Evolutionary conservation across 108 stramenopile species (phyloP).

Genomic region (Cyclostephanos tholiformis): DNA sequence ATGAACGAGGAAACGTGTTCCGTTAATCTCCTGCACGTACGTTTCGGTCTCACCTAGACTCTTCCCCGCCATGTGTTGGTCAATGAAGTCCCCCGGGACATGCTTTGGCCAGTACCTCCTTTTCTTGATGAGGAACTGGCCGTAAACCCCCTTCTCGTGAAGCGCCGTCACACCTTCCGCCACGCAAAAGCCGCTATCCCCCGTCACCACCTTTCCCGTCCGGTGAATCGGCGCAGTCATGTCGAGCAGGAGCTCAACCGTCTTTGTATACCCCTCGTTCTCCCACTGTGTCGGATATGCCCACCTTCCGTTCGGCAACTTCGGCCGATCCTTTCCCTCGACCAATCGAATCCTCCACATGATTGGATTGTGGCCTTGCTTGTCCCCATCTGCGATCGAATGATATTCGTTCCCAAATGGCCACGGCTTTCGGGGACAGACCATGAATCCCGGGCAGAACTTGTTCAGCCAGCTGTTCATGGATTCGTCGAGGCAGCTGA

Average conservation of each 20-base stretch:
- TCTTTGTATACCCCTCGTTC: constrained; percentile 9
- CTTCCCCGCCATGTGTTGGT: neutral
- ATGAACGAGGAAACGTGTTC: constrained; percentile 12
- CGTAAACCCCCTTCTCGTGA: constrained; percentile 16
- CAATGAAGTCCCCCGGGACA: constrained; percentile 7
- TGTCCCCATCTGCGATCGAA: too few relatives aligned
- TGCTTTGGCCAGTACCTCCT: constrained; percentile 11
- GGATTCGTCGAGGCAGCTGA: too few relatives aligned
- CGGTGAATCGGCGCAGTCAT: constrained; percentile 27
- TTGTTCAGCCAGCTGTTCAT: too few relatives aligned
- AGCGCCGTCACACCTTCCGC: neutral
- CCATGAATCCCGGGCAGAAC: too few relatives aligned
- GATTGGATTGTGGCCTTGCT: too few relatives aligned
- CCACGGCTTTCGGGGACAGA: too few relatives aligned
- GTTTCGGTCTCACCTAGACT: too few relatives aligned
- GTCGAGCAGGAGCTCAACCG: constrained; percentile 7
- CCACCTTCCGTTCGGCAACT: neutral
- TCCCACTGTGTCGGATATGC: constrained; percentile 17
- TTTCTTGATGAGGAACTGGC: constrained; percentile 9
- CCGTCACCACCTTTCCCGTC: constrained; percentile 10
- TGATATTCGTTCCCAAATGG: too few relatives aligned
- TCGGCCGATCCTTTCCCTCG: constrained; percentile 18
- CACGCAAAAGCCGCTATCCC: constrained; percentile 5
- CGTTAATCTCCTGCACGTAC: too few relatives aligned
- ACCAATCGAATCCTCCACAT: too few relatives aligned